Evolutionary conservation across 768 basidiomycete genomes (phyloP), one percentile per base, ranked within the genome.

Genomic region (Gloeostereum incarnatum): DNA sequence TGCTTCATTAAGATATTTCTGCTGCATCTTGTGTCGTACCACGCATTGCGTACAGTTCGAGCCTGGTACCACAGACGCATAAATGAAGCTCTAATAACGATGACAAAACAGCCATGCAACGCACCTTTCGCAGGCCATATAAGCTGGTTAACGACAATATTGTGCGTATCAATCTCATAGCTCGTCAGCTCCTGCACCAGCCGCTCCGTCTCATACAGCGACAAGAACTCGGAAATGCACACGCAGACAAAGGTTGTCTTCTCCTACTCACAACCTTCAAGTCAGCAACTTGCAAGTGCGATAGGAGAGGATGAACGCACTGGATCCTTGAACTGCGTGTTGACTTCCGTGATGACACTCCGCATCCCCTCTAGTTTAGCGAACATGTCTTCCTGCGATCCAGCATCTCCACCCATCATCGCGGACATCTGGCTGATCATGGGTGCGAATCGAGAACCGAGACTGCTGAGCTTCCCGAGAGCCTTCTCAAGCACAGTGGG

Each of bases 191-290:
- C 93, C 60, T 99, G 96, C 21, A 99, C 89, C 18, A 99, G 73
- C 20, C 96, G 86, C 60, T 99, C 96, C 19, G 96, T 99, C 68
- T 99, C 96, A 59, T 99, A 99, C 19, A 99, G 66, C 10, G 92
- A 96, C 49, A 98, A 64, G 73, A 99, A 98, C 59, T 98, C 94
- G 37, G 94, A 96, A 54, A 98, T 97, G 69, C 91, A 91, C 37
- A 98, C 94, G 52, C 96, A 97, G 50, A 99, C 85, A 52, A 99
- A 99, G 13, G 92, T 97, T 8, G 96, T 99, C 65, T 93, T 94
- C 63, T 99, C 96, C 89, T 93, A 49, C 23, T 35, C 9, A 24
- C 33, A n/a, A 18, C 5, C n/a, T 14, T 37, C 2, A 14, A 31
- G 25, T 11, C 6, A 21, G 23, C 3, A 14, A 3, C 37, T 40